phyloP scores from a whole-genome alignment of 2,329 filamentous ascomycete species.

The Ceratocystiopsis sp. region DNA sequence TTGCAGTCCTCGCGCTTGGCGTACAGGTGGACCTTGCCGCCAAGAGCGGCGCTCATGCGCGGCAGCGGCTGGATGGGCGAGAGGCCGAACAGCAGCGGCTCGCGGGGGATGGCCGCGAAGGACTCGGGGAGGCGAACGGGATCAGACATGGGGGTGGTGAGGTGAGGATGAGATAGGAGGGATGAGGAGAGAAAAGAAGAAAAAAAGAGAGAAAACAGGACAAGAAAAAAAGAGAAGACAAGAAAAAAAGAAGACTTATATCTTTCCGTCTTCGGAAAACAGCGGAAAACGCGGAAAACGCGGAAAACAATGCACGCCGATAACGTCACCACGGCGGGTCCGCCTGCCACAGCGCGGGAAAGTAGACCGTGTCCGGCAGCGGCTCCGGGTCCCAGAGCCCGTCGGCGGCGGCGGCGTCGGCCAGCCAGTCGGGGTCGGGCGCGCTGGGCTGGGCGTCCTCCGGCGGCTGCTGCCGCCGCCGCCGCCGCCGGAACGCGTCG shows the following conservation, averaged over 20 bases:
- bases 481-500: too few relatives aligned
- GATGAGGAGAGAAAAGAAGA: background rate
- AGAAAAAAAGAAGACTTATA: background rate
- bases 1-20: conserved; percentile 60
- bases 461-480: too few relatives aligned
- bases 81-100: conserved; percentile 46
- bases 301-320: too few relatives aligned
- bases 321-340: too few relatives aligned
- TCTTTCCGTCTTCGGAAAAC: too few relatives aligned
- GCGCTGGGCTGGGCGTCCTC: too few relatives aligned
- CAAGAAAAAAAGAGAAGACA: background rate
- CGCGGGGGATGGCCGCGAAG: conserved; percentile 45
- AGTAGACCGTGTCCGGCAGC: too few relatives aligned
- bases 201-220: background rate
- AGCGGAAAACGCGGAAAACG: too few relatives aligned
- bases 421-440: too few relatives aligned
- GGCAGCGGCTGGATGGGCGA: conserved; percentile 52
- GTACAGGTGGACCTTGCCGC: conserved; percentile 43
- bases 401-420: too few relatives aligned
- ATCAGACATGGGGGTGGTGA: background rate
- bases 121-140: conserved; percentile 32
- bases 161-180: background rate
- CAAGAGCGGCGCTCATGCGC: conserved; percentile 44
- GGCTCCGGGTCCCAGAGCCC: too few relatives aligned
- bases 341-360: too few relatives aligned